Evolutionary conservation across 2,329 filamentous ascomycete genomes (phyloP).

Genomic region (Diaporthe batatas): DNA sequence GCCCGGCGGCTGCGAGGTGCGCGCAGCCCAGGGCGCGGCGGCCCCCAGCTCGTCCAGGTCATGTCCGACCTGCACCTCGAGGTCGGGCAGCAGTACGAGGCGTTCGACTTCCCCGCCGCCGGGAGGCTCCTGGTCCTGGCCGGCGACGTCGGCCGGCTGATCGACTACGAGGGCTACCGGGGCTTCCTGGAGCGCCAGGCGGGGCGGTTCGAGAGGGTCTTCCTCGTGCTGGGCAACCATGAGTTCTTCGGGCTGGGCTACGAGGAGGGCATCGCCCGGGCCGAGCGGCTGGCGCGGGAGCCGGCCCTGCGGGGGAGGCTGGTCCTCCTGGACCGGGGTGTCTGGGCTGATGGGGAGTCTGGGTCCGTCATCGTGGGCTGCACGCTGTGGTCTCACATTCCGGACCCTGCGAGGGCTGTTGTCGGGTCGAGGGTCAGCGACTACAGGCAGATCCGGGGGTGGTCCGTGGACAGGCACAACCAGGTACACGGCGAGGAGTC

Average conservation of each 20-base stretch:
- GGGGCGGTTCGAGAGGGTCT: slow-evolving; percentile 57
- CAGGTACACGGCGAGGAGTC: slow-evolving; percentile 60
- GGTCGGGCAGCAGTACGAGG: slow-evolving; percentile 57
- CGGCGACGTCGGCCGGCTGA: slow-evolving; percentile 64
- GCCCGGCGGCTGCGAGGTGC: not conserved
- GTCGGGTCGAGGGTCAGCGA: slow-evolving; percentile 59
- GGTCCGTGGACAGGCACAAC: slow-evolving; percentile 56
- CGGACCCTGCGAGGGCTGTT: not conserved
- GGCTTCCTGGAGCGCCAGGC: slow-evolving; percentile 62
- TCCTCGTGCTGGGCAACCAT: slow-evolving; percentile 66
- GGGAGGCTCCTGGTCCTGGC: slow-evolving; percentile 60
- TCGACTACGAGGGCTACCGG: slow-evolving; percentile 60
- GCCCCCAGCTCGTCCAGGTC: slow-evolving; percentile 50
- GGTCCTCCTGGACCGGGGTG: slow-evolving; percentile 59
- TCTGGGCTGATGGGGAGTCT: slow-evolving; percentile 62
- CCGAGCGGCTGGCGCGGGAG: slow-evolving; percentile 55
- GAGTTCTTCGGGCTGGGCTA: slow-evolving; percentile 64
- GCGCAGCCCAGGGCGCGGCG: not conserved
- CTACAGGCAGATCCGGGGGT: slow-evolving; percentile 55
- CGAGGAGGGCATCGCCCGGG: slow-evolving; percentile 53
- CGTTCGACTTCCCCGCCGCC: slow-evolving; percentile 56
- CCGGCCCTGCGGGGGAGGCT: slow-evolving; percentile 54
- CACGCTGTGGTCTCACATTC: not conserved
- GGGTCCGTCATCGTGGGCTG: slow-evolving; percentile 3
- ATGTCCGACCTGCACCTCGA: slow-evolving; percentile 67